These are phyloP conservation scores for Dendrobium huoshanense DNA, from an alignment of 106 monocot species.

Conservation along the genomic window DNA sequence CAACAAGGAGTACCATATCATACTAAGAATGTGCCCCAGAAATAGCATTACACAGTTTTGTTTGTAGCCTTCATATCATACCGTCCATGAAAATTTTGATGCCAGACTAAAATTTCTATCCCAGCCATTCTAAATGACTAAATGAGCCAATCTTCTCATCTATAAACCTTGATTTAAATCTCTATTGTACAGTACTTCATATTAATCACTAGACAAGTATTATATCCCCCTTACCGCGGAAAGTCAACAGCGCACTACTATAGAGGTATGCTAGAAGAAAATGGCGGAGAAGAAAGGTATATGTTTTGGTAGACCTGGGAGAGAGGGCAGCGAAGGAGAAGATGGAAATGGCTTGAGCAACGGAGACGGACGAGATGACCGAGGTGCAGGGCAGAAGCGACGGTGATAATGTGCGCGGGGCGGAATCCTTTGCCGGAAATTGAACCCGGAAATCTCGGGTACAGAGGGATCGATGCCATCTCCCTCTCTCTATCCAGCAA, in stretches of 20 bases:
- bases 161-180: background rate
- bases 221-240: background rate
- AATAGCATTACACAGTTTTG: too few species aligned
- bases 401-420: conserved; percentile 14
- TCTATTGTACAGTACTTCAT: background rate
- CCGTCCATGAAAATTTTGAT: too few species aligned
- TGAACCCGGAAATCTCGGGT: background rate
- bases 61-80: too few species aligned
- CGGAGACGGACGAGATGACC: conserved; percentile 20
- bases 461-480: background rate
- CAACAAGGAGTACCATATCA: too few species aligned
- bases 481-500: background rate
- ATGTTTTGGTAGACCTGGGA: conserved; percentile 10
- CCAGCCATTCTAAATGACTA: background rate
- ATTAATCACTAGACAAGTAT: background rate
- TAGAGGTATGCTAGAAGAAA: background rate
- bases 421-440: conserved; percentile 5
- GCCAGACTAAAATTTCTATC: too few species aligned
- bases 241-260: too few species aligned
- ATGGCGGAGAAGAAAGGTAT: background rate
- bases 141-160: background rate
- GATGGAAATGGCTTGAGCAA: conserved; percentile 19
- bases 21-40: too few species aligned
- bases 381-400: conserved; percentile 26
- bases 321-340: conserved; percentile 8